Evolutionary conservation across 805 yeast species (phyloP), one percentile per base, ranked within the genome.

Genomic region (Candida krabiensis): DNA sequence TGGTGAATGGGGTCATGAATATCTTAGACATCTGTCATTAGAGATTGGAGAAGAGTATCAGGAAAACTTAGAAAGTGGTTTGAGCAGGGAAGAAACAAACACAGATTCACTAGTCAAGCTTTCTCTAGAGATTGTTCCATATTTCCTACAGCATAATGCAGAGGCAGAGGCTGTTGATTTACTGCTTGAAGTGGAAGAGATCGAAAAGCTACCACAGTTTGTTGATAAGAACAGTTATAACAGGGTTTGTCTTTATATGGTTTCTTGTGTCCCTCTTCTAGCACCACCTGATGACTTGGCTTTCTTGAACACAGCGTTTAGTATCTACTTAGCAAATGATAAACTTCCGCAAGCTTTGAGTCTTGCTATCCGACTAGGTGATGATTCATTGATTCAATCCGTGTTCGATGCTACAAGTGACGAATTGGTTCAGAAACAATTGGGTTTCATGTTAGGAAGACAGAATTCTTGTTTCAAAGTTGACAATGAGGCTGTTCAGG

Each of bases 161-260:
- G 99, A 93, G 65, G 96, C 96, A 15, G 99, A 93, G 59, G 99
- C 99, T 1, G 96, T 93, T 18, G 99, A 93, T 65, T 69, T 93
- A 50, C 72, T 93, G 47, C 71, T 89, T 42, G 99, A 93, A 64
- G 79, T 93, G 39, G 99, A 93, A 64, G 71, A 80, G 38, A 84
- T 93, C 50, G 95, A 86, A 53, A 79, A 81, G 57, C 70, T 93
- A 47, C 83, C 93, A 7, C 79, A 82, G 49, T 87, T 77, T 59
- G 95, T 90, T 37, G 98, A 93, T 60, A 82, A 80, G 41, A 74
- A 81, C 56, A 86, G 95, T 3, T 90, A 72, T 56, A 80, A 80
- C 38, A 79, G 99, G 59, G 97, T 91, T 23, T 90, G 99, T 58
- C 78, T 86, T 46, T 93, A 93, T 63, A 83, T 93, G 83, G 90